Evolutionary conservation across 805 yeast genomes (phyloP).

Genomic region (Sporopachydermia quercuum): DNA sequence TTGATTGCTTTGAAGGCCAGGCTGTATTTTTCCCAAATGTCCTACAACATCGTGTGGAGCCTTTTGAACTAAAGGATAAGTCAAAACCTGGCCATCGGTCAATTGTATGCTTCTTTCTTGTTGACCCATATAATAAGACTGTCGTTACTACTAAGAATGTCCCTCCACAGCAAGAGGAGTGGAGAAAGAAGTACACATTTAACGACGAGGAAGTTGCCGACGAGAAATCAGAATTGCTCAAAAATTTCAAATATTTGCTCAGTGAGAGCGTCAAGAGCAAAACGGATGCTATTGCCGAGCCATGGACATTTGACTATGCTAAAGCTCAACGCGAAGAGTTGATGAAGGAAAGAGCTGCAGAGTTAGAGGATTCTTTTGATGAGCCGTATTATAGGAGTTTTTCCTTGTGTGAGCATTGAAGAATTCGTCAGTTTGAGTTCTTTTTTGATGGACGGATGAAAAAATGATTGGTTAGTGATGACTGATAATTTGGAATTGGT

Average conservation of each 20-base stretch:
- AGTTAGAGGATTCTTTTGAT: constrained; percentile 6
- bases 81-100: constrained; percentile 24
- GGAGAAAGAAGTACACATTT: constrained; percentile 17
- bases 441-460: background rate
- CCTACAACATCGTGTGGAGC: constrained; percentile 25
- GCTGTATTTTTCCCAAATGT: constrained; percentile 25
- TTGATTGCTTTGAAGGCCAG: constrained; percentile 16
- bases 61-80: constrained; percentile 22
- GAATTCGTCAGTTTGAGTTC: background rate
- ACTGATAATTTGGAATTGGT: too few species aligned
- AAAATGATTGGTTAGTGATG: too few species aligned
- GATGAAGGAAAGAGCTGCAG: constrained; percentile 20
- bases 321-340: constrained; percentile 17
- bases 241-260: constrained; percentile 5
- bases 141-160: constrained; percentile 20
- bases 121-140: constrained; percentile 21
- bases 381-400: constrained; percentile 13
- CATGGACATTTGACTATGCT: constrained; percentile 15
- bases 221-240: background rate
- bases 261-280: constrained; percentile 4
- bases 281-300: constrained; percentile 8
- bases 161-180: constrained; percentile 24
- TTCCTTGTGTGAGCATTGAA: constrained; percentile 23
- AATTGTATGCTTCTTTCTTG: constrained; percentile 25
- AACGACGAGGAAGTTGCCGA: constrained; percentile 1